A percentile compares a stretch with the other conserved stretches of the same genome.
phyloP scores from a whole-genome alignment of 2,329 filamentous ascomycete species.

The Monosporascus ibericus region DNA sequence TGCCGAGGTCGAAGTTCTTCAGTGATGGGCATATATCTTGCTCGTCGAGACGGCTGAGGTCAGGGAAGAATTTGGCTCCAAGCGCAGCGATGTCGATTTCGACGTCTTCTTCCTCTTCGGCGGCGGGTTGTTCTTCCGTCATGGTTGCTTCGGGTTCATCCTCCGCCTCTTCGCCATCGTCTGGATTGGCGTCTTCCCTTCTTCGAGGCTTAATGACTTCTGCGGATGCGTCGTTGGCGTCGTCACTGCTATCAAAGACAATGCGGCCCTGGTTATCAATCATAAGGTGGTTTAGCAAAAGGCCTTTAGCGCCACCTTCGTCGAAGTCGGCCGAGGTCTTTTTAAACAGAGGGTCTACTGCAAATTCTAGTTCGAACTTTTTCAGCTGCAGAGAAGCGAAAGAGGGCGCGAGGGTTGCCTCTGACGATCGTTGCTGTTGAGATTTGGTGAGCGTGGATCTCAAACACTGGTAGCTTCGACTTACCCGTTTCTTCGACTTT shows the following conservation, averaged over 20 bases:
- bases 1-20: constrained; percentile 87
- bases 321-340: constrained; percentile 98
- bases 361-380: constrained; percentile 95
- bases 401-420: constrained; percentile 85
- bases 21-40: constrained; percentile 93
- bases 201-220: constrained; percentile 31
- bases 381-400: constrained; percentile 88
- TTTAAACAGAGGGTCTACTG: constrained; percentile 97
- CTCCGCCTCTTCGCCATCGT: constrained; percentile 33
- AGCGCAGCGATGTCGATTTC: constrained; percentile 76
- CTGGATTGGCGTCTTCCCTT: constrained; percentile 28
- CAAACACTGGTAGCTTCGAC: constrained; percentile 7
- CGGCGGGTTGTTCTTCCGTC: constrained; percentile 36
- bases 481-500: constrained; percentile 70
- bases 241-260: constrained; percentile 97
- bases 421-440: constrained; percentile 69
- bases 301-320: constrained; percentile 91
- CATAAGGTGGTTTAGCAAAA: constrained; percentile 92
- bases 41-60: constrained; percentile 68
- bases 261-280: constrained; percentile 90
- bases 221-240: constrained; percentile 51
- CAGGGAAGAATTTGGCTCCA: constrained; percentile 77
- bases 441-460: neutral
- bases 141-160: constrained; percentile 29
- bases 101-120: constrained; percentile 50